Base-by-base conservation (phyloP, 768 basidiomycete genomes). In the Leccinum disarticulatum region DNA sequence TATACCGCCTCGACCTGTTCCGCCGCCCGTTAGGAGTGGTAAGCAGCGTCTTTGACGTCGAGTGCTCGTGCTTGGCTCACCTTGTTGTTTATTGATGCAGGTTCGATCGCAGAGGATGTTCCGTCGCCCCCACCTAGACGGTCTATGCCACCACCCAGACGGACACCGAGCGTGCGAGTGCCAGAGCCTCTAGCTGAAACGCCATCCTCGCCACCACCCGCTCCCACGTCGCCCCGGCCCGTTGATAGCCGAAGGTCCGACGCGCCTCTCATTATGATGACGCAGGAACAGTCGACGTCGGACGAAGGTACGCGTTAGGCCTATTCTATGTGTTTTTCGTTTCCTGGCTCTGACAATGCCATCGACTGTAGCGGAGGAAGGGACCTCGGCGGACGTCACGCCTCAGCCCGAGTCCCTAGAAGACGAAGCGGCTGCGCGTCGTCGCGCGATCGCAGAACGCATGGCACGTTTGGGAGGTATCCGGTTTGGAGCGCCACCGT, bases 391-490 rank as follows among this genome's bases (percentile, higher is more conserved):
- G 27, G 36, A 17, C 9, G 50, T 3, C 47, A 65, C 61, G 8
- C 59, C 62, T 6, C 64, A 61, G 22, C 64, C 64, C 2, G 60
- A 64, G 4, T 60, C 63, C 7, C 67, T 63, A n/a, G 78, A 79
- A 59, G 80, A 82, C 54, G 77, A 77, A 1, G 83, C 83, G 57
- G 80, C 83, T 25, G 74, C 73, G 2, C 80, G 87, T 52, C 82
- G 87, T 25, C 80, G 80, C 31, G 90, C 90, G 2, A 91, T 97
- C 38, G 93, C 94, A 1, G 93, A 96, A 59, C 83, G 95, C n/a
- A 95, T 97, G 94, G 94, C 94, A 1, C 92, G 87, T 67, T 79
- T 97, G 0, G 93, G 95, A 15, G 92, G 91, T 3, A 87, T 96
- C 69, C 84, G 83, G 61, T 89, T 95, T 63, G 92, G 92, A 1